A percentile compares a stretch with the other conserved stretches of the same genome.
Conservation (phyloP, 2,329 filamentous ascomycete species). For the Pseudogymnoascus sp. region DNA sequence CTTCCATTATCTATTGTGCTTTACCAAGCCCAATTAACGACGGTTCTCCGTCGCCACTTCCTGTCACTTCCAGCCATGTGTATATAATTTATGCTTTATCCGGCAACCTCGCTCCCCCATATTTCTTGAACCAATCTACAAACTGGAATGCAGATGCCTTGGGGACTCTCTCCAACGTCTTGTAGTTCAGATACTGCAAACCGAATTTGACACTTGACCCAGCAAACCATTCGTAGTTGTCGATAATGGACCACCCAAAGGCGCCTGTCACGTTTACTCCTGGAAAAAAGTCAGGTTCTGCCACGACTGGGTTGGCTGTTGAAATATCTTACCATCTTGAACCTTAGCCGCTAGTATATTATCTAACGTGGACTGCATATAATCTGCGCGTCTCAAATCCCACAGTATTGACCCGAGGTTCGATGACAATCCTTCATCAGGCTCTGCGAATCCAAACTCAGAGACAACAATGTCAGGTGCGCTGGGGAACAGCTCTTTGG, state of each 20-base stretch:
- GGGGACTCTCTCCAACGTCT: conserved; percentile 31
- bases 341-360: conserved; percentile 31
- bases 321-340: conserved; percentile 23
- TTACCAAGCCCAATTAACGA: neutral
- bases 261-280: conserved; percentile 34
- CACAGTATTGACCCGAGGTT: conserved; percentile 28
- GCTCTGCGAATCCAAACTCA: conserved; percentile 35
- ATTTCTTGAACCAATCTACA: conserved; percentile 33
- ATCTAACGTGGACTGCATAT: conserved; percentile 34
- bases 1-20: neutral
- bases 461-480: conserved; percentile 33
- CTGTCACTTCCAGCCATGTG: neutral
- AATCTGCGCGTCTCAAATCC: conserved; percentile 34
- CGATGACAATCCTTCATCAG: conserved; percentile 27
- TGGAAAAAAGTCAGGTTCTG: neutral
- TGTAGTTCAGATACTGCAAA: conserved; percentile 35
- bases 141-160: conserved; percentile 36
- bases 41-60: neutral
- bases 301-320: neutral
- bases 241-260: conserved; percentile 33
- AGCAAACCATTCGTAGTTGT: conserved; percentile 33
- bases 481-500: conserved; percentile 33
- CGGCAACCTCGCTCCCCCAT: neutral
- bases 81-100: neutral
- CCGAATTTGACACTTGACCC: conserved; percentile 32